These are phyloP conservation scores for Kwoniella shandongensis DNA, from an alignment of 768 basidiomycete species.

Conservation along the genomic window DNA sequence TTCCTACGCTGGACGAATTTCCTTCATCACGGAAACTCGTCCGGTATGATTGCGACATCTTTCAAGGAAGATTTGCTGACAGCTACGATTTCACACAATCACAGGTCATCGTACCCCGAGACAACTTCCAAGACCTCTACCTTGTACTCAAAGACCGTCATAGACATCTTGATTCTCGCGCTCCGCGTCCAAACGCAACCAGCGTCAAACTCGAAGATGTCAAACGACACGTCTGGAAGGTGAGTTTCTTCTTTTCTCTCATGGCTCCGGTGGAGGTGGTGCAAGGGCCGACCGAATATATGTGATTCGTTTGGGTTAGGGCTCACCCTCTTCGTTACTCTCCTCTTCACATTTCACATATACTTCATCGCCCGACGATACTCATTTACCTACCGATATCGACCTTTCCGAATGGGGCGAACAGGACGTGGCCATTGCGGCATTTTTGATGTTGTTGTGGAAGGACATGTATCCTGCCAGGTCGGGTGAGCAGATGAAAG, in stretches of 20 bases:
- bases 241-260: constrained; percentile 15
- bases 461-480: constrained; percentile 63
- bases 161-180: constrained; percentile 61
- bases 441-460: constrained; percentile 90
- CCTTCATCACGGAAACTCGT: too few species aligned
- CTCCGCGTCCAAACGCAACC: constrained; percentile 27
- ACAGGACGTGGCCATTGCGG: constrained; percentile 92
- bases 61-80: too few species aligned
- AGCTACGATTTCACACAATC: too few species aligned
- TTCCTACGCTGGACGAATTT: too few species aligned
- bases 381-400: constrained; percentile 5
- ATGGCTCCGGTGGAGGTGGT: too few species aligned
- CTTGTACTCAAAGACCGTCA: constrained; percentile 80
- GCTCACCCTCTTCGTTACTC: neutral
- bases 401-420: constrained; percentile 39
- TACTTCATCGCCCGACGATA: constrained; percentile 11
- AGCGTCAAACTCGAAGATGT: constrained; percentile 48
- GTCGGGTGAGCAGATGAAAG: constrained; percentile 14
- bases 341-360: neutral
- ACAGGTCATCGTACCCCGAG: constrained; percentile 66
- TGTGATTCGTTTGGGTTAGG: neutral
- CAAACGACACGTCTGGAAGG: constrained; percentile 53
- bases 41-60: too few species aligned
- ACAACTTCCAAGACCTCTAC: constrained; percentile 86
- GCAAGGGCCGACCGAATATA: too few species aligned